Conservation (phyloP, 345 rosid genomes). For the Acer saccharum region DNA sequence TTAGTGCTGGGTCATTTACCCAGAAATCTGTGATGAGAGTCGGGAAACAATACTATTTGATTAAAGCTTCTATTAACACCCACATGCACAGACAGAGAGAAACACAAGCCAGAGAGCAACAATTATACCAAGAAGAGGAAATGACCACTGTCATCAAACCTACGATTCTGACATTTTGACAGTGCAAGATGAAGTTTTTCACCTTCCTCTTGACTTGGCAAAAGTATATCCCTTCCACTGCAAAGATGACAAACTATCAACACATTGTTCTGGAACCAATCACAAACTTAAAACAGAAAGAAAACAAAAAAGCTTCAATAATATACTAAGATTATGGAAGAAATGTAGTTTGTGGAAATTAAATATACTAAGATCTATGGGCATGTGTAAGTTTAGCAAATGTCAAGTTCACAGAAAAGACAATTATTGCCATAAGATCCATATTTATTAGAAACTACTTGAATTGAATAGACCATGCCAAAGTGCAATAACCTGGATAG, state of each 20-base stretch:
- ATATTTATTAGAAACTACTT: neutral
- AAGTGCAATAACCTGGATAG: slow-evolving; percentile 50
- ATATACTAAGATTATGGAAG: neutral
- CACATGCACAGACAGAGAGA: neutral
- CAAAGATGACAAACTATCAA: slow-evolving; percentile 4
- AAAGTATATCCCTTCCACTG: slow-evolving; percentile 79
- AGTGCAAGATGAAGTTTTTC: slow-evolving; percentile 49
- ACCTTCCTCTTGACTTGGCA: slow-evolving; percentile 74
- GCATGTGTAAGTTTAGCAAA: neutral
- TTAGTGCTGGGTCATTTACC: neutral
- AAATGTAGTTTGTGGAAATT: neutral
- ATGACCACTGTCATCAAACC: slow-evolving; percentile 63
- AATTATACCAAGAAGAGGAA: slow-evolving; percentile 73
- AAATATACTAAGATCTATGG: neutral
- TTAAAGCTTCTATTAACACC: neutral
- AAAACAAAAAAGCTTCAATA: neutral
- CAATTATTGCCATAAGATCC: neutral
- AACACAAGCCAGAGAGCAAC: slow-evolving; percentile 19
- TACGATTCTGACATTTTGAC: slow-evolving; percentile 55
- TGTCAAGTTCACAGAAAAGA: neutral
- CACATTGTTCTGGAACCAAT: neutral
- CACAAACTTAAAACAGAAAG: slow-evolving; percentile 2
- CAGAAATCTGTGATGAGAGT: neutral
- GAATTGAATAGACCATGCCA: neutral
- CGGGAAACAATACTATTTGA: neutral